Base-by-base conservation (phyloP, 768 basidiomycete genomes). In the Holtermanniella nyarrowii region DNA sequence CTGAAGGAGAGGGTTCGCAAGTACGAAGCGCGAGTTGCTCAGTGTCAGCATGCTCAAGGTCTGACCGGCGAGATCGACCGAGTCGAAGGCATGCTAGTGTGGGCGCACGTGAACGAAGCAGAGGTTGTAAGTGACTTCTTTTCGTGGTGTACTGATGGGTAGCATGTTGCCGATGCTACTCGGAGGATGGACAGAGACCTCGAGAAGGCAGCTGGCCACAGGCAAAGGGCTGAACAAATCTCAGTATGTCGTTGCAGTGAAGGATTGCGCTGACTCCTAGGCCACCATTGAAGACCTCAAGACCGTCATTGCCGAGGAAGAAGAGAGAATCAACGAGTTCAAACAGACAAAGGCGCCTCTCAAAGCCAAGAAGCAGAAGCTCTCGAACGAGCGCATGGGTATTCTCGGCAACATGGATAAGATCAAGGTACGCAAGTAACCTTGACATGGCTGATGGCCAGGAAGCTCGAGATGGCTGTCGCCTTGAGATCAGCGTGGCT, bases 81-180 rank as follows among this genome's bases (percentile, higher is more conserved):
- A 26, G 73, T 88, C 46, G 84, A 84, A 75, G 81, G 79, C 56
- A 85, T 90, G 69, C 71, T 86, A 18, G 88, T 88, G 2, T 95
- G 91, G 90, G 79, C 88, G 13, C 84, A 86, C 60, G 85, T 93
- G 20, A 76, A 75, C 13, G 72, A 73, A 7, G 89, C 90, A 66
- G 77, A 86, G 68, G 70, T 74, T 44, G 86, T 82, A 62, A 51
- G 81, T 66, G 60, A 37, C n/a, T n/a, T n/a, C n/a, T n/a, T n/a
- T n/a, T n/a, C n/a, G n/a, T n/a, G n/a, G n/a, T n/a, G n/a, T 26
- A 44, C 47, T 51, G 72, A 37, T 60, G 68, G 37, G 75, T 76
- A 43, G 70, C 62, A 4, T 53, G 54, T 76, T 13, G 73, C 71
- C 27, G 75, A 76, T 5, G 68, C 74, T n/a, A 42, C 50, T 11